phyloP scores from a whole-genome alignment of 106 monocot genomes.

The Chionographis japonica region DNA sequence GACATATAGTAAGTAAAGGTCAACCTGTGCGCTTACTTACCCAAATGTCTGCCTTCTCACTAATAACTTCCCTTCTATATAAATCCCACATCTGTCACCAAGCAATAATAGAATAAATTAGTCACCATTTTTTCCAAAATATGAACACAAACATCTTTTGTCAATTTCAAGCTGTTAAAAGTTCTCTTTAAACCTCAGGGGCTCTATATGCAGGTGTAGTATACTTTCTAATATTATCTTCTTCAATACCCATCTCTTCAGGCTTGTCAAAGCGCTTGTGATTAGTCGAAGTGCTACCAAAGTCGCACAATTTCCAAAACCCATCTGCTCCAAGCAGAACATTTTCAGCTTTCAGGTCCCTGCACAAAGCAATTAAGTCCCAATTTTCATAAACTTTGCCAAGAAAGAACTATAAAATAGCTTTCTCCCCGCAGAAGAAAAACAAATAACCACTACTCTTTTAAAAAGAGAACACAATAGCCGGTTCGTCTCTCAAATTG shows the following conservation, averaged over 20 bases:
- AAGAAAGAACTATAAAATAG: no score
- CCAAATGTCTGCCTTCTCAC: slow-evolving; percentile 99
- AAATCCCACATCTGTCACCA: slow-evolving; percentile 98
- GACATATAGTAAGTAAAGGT: background rate
- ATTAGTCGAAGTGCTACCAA: slow-evolving; percentile 92
- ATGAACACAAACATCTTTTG: background rate
- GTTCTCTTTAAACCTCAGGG: slow-evolving; percentile 65
- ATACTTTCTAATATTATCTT: slow-evolving; percentile 95
- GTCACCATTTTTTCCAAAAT: background rate
- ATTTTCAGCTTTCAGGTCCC: slow-evolving; percentile 98
- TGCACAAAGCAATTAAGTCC: slow-evolving; percentile 16
- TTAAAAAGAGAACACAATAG: background rate
- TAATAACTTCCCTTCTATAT: slow-evolving; percentile 82
- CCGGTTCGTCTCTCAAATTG: no score
- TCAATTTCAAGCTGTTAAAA: slow-evolving; percentile 1
- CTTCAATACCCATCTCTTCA: slow-evolving; percentile 99
- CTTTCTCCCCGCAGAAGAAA: no score
- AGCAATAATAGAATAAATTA: slow-evolving; percentile 12
- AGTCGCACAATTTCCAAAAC: slow-evolving; percentile 96
- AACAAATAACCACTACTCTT: background rate
- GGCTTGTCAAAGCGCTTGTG: slow-evolving; percentile 89
- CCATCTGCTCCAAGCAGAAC: slow-evolving; percentile 84
- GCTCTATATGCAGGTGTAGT: slow-evolving; percentile 99
- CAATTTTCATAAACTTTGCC: no score
- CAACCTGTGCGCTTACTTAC: slow-evolving; percentile 32